Evolutionary conservation across 768 basidiomycete genomes (phyloP).

Genomic region (Pleurotus pulmonarius): DNA sequence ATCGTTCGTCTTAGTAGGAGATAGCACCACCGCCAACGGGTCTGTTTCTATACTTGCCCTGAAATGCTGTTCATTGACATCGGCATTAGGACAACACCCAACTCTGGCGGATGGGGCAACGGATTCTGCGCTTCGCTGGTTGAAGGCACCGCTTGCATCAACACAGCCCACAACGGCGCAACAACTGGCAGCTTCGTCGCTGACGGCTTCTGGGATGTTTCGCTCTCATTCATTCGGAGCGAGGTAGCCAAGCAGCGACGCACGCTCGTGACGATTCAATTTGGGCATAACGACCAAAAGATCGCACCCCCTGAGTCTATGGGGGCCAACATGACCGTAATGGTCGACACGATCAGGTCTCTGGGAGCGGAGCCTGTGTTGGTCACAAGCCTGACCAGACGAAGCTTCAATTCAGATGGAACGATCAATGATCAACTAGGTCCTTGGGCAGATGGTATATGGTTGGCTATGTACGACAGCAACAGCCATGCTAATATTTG

Average conservation of each 20-base stretch:
- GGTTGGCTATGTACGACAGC: neutral
- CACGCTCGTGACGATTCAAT: constrained; percentile 37
- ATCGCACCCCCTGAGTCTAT: constrained; percentile 40
- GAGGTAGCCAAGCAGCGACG: constrained; percentile 31
- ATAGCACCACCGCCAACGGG: constrained; percentile 38
- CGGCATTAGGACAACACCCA: constrained; percentile 23
- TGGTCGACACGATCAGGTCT: constrained; percentile 33
- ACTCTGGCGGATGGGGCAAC: constrained; percentile 39
- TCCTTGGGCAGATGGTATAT: constrained; percentile 33
- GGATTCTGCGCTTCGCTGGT: constrained; percentile 35
- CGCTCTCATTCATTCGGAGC: constrained; percentile 27
- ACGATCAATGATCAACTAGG: constrained; percentile 31
- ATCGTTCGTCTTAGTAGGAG: constrained; percentile 36
- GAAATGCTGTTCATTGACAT: neutral
- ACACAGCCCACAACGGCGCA: constrained; percentile 36
- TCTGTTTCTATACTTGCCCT: constrained; percentile 8
- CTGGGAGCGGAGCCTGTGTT: constrained; percentile 36
- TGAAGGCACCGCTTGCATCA: constrained; percentile 31
- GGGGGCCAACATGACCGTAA: constrained; percentile 36
- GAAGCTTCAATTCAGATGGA: constrained; percentile 31
- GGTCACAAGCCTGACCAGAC: constrained; percentile 36
- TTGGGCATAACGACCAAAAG: constrained; percentile 39
- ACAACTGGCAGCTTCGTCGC: constrained; percentile 39
- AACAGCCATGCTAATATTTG: neutral
- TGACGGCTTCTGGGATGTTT: constrained; percentile 30